Conservation (phyloP, 2,329 filamentous ascomycete genomes). For the Fusarium tuaranense region DNA sequence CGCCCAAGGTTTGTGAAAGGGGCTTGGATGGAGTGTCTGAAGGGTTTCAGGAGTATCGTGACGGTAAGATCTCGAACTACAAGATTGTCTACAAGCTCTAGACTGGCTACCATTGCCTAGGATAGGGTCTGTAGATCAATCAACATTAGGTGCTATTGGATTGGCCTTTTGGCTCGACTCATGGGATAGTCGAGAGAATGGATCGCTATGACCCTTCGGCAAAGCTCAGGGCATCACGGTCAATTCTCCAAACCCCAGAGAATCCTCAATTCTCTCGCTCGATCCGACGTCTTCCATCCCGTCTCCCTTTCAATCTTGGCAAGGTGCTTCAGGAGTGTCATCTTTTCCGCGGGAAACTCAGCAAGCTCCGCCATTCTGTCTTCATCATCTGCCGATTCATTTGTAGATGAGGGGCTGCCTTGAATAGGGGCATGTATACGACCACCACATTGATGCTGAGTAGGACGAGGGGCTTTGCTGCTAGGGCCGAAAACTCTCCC, state of each 20-base stretch:
- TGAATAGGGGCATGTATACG: background rate
- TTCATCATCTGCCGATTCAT: background rate
- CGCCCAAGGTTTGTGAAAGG: constrained; percentile 41
- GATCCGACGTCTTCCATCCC: background rate
- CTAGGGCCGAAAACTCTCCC: background rate
- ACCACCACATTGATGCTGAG: background rate
- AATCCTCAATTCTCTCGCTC: background rate
- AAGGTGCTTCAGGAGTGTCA: background rate
- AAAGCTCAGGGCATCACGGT: background rate
- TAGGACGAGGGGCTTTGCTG: background rate
- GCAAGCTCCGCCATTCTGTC: background rate
- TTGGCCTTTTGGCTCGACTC: background rate
- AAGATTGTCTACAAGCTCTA: constrained; percentile 53
- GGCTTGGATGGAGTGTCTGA: constrained; percentile 48
- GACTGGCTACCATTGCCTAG: background rate
- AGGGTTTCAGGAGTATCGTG: constrained; percentile 53
- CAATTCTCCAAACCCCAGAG: background rate
- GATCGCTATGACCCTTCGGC: fast-evolving
- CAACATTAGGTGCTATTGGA: background rate
- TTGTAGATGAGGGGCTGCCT: background rate
- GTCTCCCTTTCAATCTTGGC: background rate
- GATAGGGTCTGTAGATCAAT: background rate
- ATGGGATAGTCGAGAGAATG: background rate
- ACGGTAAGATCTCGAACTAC: constrained; percentile 53
- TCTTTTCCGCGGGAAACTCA: background rate